Conservation (phyloP, 78 protist genomes). For the Dictyostelium discoideum region DNA sequence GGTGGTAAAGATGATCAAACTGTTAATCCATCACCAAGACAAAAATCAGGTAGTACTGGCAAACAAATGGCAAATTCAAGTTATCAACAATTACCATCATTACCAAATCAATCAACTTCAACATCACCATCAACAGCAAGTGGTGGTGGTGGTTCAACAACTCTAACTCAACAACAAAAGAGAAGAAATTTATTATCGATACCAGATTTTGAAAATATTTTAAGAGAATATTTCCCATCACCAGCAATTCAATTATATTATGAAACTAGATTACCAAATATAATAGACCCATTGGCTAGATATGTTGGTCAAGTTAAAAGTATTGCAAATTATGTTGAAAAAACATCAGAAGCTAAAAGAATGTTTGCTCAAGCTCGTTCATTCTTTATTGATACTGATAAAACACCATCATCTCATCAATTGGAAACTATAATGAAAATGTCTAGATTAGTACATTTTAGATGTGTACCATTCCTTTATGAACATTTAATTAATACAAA, state of each 20-base stretch:
- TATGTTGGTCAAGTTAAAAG: constrained; percentile 62
- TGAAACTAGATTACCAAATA: constrained; percentile 24
- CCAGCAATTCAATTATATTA: background rate
- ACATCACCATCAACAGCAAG: background rate
- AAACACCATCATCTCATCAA: constrained; percentile 58
- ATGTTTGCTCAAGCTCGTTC: constrained; percentile 58
- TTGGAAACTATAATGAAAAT: constrained; percentile 63
- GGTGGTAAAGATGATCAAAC: background rate
- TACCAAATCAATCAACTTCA: background rate
- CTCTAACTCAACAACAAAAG: background rate
- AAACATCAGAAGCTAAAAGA: constrained; percentile 52
- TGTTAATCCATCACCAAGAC: background rate
- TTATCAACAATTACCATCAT: background rate
- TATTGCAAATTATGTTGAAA: constrained; percentile 59
- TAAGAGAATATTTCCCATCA: constrained; percentile 33
- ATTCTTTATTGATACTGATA: constrained; percentile 55
- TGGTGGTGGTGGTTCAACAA: background rate
- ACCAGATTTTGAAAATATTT: constrained; percentile 54
- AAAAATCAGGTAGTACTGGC: background rate
- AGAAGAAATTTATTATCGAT: background rate
- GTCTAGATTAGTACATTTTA: constrained; percentile 72
- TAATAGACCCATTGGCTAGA: constrained; percentile 24
- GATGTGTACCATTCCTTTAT: constrained; percentile 79
- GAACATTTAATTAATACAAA: constrained; percentile 23
- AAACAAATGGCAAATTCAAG: background rate